Percentiles rank a stretch among this genome's conserved stretches.
Evolutionary conservation across 257 asterid genomes (phyloP).

Genomic region (Rehmannia glutinosa): DNA sequence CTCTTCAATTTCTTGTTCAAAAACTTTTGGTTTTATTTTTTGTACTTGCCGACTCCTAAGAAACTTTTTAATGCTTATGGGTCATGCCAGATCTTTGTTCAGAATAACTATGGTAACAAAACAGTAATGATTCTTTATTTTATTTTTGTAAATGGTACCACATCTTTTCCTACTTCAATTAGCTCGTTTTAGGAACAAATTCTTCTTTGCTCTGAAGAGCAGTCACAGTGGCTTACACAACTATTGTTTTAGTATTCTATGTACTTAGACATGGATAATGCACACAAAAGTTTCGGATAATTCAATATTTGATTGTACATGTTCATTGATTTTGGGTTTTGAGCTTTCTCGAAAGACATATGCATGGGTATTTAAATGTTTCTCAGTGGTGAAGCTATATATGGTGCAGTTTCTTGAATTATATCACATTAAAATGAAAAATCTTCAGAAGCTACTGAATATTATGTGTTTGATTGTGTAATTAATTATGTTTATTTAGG

Average conservation of each 20-base stretch:
- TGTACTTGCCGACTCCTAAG: no score
- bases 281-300: background rate
- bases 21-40: background rate
- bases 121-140: no score
- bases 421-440: background rate
- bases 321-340: background rate
- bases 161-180: background rate
- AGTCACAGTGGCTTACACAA: no score
- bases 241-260: constrained; percentile 3
- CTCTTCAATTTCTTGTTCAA: background rate
- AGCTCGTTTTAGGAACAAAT: background rate
- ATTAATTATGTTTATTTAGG: background rate
- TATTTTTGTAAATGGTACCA: background rate
- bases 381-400: background rate
- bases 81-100: no score
- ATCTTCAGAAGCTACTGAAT: background rate
- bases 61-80: no score
- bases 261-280: background rate
- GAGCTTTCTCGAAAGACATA: background rate
- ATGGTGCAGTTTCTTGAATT: background rate
- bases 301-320: background rate
- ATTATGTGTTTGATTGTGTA: background rate
- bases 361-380: background rate
- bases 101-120: no score
- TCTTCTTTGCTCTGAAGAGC: background rate